phyloP scores from a whole-genome alignment of 2,329 filamentous ascomycete genomes.

The Apiospora aurea region DNA sequence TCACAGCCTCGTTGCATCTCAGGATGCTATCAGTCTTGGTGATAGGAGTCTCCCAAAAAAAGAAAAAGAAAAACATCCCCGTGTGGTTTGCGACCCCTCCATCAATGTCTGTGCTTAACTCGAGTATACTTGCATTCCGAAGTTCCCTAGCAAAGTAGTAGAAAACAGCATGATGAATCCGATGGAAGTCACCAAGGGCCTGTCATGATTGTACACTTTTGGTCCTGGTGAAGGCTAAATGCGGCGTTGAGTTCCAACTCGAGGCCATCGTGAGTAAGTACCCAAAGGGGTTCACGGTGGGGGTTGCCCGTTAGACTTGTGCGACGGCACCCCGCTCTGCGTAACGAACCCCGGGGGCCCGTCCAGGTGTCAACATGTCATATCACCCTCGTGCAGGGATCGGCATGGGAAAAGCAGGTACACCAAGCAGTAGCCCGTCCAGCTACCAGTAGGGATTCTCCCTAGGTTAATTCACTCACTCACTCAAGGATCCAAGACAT shows the following conservation, averaged over 20 bases:
- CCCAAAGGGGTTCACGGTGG: not conserved
- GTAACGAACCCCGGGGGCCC: not conserved
- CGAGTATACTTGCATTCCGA: not conserved
- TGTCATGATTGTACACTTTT: not conserved
- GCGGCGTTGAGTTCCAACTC: not conserved
- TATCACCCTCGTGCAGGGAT: constrained; percentile 5
- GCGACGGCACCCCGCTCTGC: constrained; percentile 5
- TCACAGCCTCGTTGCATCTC: not conserved
- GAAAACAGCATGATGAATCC: not conserved
- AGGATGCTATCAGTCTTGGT: not conserved
- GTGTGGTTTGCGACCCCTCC: not conserved
- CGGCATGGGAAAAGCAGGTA: constrained; percentile 5
- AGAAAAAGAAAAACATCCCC: no score
- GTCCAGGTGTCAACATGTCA: constrained; percentile 19
- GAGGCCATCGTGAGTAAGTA: constrained; percentile 14
- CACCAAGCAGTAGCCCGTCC: constrained; percentile 1
- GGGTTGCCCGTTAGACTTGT: constrained; percentile 15
- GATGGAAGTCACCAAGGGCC: not conserved
- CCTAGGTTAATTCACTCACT: not conserved
- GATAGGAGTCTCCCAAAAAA: not conserved
- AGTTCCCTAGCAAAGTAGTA: not conserved
- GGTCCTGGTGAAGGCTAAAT: not conserved
- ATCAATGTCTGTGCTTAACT: not conserved
- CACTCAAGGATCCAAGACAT: not conserved
- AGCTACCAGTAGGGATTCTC: not conserved